Base-by-base conservation (phyloP, 495 filamentous ascomycete genomes). In the Opeltia flavorubescens region DNA sequence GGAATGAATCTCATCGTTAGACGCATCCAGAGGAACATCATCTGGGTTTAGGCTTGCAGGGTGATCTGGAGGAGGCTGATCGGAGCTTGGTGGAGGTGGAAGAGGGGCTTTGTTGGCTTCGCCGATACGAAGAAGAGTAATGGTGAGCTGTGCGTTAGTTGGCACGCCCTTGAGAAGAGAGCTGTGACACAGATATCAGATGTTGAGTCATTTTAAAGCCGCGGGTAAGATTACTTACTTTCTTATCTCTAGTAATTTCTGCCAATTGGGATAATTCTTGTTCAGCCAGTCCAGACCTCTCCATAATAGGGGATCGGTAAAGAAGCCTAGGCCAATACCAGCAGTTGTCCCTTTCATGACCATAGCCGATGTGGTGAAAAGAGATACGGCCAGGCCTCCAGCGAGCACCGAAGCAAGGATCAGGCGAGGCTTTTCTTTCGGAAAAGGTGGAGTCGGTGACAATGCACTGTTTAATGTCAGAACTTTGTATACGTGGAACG, bases 81-180 rank as follows among this genome's bases (percentile, higher is more conserved):
- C 53, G n/a, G 71, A 67, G 3, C 62, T 64, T 4, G 86, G 84
- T 0, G 86, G 82, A n/a, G 86, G 84, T 3, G 86, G 84, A 0
- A 94, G 62, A 0, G 87, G 86, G 0, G 84, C 75, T 44, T 83
- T 78, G 61, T 88, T 89, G 17, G 77, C 80, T 65, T 93, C 87
- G 43, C 86, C 85, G 45, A 89, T 78, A 30, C 88, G 82, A 23
- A 95, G 80, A 11, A 94, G 72, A 3, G 87, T 94, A 38, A 94
- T 61, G 0, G 86, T 84, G 12, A 94, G 69, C 53, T 93, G 87
- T 15, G 85, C 86, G 56, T 94, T 91, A 3, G 87, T 94, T 0
- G 87, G 87, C 30, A 88, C 77, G n/a, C 83, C 84, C 55, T 83
- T 80, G 43, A 94, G 76, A 2, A 93, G 52, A 4, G 81, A 84